Conservation (phyloP, 176 grass and related monocot genomes). For the Oryza brachyantha region DNA sequence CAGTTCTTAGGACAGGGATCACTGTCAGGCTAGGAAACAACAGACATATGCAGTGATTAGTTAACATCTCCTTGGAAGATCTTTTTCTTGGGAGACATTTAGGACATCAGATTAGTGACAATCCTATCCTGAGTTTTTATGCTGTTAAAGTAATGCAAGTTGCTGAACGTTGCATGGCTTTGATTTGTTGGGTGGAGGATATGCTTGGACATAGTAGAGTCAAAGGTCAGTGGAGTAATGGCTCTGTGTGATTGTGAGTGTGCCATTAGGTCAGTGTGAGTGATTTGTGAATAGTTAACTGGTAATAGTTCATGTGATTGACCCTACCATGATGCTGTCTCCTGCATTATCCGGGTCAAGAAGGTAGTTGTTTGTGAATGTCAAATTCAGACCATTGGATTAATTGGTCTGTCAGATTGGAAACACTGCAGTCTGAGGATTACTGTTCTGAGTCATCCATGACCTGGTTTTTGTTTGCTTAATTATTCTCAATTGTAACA, state of each 20-base stretch:
- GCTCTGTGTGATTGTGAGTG: background rate
- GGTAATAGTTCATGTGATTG: background rate
- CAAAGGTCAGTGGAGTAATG: background rate
- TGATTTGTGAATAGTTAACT: background rate
- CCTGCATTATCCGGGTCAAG: slow-evolving; percentile 13
- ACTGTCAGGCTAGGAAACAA: slow-evolving; percentile 12
- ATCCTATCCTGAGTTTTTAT: slow-evolving; percentile 1
- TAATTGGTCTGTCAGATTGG: background rate
- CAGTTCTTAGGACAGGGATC: background rate
- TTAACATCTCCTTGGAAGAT: background rate
- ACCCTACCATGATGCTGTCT: slow-evolving; percentile 1
- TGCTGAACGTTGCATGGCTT: background rate
- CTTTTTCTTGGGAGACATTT: slow-evolving; percentile 15
- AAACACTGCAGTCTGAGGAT: background rate
- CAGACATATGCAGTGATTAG: background rate
- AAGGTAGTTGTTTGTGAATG: background rate
- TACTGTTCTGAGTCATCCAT: background rate
- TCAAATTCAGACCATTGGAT: background rate
- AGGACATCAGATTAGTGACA: background rate
- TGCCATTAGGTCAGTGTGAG: background rate
- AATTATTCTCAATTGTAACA: background rate
- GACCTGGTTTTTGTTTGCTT: background rate
- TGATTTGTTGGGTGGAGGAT: background rate
- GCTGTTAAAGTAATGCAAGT: slow-evolving; percentile 26
- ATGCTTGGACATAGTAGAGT: slow-evolving; percentile 5